phyloP scores from a whole-genome alignment of 495 filamentous ascomycete genomes.

The Neurospora sp. region DNA sequence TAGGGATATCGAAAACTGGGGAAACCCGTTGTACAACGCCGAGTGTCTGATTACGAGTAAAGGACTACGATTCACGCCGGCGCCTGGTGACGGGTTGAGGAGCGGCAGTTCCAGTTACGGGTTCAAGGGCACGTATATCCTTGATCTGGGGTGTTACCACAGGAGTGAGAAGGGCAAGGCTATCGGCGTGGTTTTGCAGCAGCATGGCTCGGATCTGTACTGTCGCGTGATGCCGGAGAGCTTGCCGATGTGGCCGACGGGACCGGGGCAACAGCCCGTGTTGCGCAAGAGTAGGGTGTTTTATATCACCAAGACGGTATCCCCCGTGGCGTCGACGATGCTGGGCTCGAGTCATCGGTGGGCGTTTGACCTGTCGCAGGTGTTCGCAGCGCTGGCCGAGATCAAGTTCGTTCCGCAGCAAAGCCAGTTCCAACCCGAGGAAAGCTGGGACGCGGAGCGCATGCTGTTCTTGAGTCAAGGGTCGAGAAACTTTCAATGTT shows the following conservation, averaged over 20 bases:
- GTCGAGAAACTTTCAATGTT: not conserved
- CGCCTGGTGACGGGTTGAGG: conserved; percentile 1
- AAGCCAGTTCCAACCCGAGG: conserved; percentile 1
- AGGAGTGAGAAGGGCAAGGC: not conserved
- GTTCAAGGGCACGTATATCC: conserved; percentile 4
- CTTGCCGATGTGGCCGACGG: not conserved
- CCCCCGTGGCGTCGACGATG: conserved; percentile 6
- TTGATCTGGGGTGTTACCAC: conserved; percentile 9
- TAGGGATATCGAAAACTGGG: conserved; percentile 1
- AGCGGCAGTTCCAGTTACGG: not conserved
- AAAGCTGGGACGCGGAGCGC: conserved; percentile 13
- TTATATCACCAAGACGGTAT: conserved; percentile 12
- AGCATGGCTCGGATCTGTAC: conserved; percentile 15
- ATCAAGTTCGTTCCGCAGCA: not conserved
- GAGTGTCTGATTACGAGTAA: conserved; percentile 9
- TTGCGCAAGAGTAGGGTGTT: conserved; percentile 4
- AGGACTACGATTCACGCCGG: conserved; percentile 9
- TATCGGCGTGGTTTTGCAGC: conserved; percentile 10
- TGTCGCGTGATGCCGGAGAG: conserved; percentile 5
- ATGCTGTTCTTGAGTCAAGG: conserved; percentile 10
- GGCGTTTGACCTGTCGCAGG: conserved; percentile 8
- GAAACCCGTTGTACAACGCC: conserved; percentile 9
- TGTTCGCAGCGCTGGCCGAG: not conserved
- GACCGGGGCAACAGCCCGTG: not conserved
- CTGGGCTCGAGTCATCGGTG: conserved; percentile 8